Evolutionary conservation across 2,329 filamentous ascomycete species (phyloP).

Genomic region (Myriosclerotinia scirpicola): DNA sequence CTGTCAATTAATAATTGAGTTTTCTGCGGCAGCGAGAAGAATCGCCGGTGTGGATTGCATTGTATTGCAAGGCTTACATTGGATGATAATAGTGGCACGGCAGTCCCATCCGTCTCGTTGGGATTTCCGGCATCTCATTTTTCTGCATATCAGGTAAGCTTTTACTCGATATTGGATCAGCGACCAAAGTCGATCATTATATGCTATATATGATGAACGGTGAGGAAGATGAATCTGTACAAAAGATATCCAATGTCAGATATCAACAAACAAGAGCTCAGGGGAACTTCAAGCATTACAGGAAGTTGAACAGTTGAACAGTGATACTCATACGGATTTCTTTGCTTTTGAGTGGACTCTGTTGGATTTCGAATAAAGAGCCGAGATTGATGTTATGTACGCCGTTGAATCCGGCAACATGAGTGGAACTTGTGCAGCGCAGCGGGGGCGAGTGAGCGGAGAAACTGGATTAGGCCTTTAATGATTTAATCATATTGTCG

Average conservation of each 20-base stretch:
- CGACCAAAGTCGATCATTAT: neutral
- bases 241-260: neutral
- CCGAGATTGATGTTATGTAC: conserved; percentile 14
- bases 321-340: neutral
- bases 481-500: no score
- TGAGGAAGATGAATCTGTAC: neutral
- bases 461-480: neutral
- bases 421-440: neutral
- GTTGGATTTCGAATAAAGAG: neutral
- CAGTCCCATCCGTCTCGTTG: conserved; percentile 3
- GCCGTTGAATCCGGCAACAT: conserved; percentile 1
- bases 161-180: neutral
- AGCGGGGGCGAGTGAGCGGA: conserved; percentile 4
- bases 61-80: conserved; percentile 1
- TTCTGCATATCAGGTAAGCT: conserved; percentile 2
- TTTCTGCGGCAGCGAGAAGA: neutral
- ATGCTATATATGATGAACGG: neutral
- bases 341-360: neutral
- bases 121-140: neutral
- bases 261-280: neutral
- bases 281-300: neutral
- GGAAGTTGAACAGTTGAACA: neutral
- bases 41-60: conserved; percentile 9
- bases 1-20: neutral
- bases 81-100: neutral